Base-by-base conservation (phyloP, 1,284 basidiomycete species). In the Stereum hirsutum region DNA sequence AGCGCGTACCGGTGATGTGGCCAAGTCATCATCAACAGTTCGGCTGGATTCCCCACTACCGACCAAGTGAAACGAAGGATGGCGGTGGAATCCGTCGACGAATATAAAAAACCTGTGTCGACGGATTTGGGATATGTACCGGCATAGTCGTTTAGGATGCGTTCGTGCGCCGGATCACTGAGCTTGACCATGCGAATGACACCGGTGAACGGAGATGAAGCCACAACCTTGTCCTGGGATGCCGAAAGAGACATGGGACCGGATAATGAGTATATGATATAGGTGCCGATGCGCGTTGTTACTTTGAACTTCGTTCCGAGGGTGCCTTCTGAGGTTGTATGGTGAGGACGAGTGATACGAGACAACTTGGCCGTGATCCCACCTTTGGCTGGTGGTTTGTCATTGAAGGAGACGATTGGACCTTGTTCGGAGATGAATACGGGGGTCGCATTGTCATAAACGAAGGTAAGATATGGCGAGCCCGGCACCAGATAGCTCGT, bases 161-260 rank as follows among this genome's bases (percentile, higher is more conserved):
- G 47, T 31, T 54, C 49, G 36, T 62, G 59, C 2, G 53, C 50
- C 15, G 58, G 42, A 17, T 54, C 48, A 17, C 55, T 52, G 10
- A 61, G 48, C 59, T 73, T 54, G 52, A 65, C 51, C 46, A 70
- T 46, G 52, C 68, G 48, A 57, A 74, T 47, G 56, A 74, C 57
- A 54, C 69, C 48, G 45, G 60, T 49, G 60, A 72, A 58, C 48
- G 57, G 36, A 7, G 36, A 32, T 8, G 51, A 52, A 20, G 56
- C 61, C 11, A 42, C 48, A 38, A 63, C 49, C 19, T 15, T 39
- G 7, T 31, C 32, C 3, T 49, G 43, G 25, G 37, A 46, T 11
- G 60, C 60, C 20, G 54, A 55, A 30, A 63, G 40, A 14, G 52
- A 54, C 15, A 63, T 53, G 2, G 52, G 49, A 3, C 56, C 59